A percentile compares a stretch with the other conserved stretches of the same genome.
Conservation (phyloP, 805 yeast genomes). For the Suhomyces sp. region DNA sequence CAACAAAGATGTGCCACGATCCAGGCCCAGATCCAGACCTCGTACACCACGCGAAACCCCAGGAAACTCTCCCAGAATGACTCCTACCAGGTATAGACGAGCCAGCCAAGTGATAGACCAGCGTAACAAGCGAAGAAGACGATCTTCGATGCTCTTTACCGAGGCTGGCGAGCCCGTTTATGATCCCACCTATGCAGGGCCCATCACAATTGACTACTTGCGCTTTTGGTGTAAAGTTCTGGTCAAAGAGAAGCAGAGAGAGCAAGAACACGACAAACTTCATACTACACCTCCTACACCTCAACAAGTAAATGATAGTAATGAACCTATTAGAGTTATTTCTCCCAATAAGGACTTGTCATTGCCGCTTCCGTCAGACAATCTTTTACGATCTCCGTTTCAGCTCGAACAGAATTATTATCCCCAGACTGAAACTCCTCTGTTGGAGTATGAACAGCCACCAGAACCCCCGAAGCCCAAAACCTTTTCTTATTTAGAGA, state of each 20-base stretch:
- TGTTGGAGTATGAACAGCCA: not conserved
- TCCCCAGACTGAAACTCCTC: not conserved
- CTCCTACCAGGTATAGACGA: constrained; percentile 4
- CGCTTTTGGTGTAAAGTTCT: constrained; percentile 33
- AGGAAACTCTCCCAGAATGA: not conserved
- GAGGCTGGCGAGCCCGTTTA: constrained; percentile 21
- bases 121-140: constrained; percentile 13
- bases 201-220: constrained; percentile 36
- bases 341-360: constrained; percentile 24
- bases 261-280: not conserved
- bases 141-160: constrained; percentile 26
- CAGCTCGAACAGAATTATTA: not conserved
- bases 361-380: constrained; percentile 25
- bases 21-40: constrained; percentile 2
- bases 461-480: not conserved
- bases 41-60: constrained; percentile 3
- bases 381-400: constrained; percentile 12
- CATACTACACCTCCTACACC: not conserved
- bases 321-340: not conserved
- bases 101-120: constrained; percentile 7
- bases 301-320: not conserved
- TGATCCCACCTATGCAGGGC: constrained; percentile 33
- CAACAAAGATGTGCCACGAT: constrained; percentile 1
- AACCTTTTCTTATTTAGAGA: constrained; percentile 14
- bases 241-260: constrained; percentile 14